Base-by-base conservation (phyloP, 768 basidiomycete species). In the Lactarius indigo region DNA sequence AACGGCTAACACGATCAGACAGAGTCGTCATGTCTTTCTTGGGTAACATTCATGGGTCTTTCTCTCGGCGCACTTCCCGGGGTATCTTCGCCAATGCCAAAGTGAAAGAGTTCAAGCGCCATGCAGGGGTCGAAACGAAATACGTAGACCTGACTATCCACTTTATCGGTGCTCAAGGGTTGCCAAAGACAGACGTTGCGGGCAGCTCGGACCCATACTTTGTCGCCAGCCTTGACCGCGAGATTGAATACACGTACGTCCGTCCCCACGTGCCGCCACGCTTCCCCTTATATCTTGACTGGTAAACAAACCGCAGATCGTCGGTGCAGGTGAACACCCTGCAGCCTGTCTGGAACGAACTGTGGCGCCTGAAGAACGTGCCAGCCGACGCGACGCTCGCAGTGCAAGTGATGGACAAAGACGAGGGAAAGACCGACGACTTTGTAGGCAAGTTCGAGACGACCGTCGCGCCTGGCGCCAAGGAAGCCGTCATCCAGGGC, bases 311-410 rank as follows among this genome's bases (percentile, higher is more conserved):
- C 1, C 18, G 13, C 68, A 92, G 91, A 50, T 92, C 91, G 0
- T 84, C 86, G 0, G 87, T 92, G 12, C 80, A 88, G 70, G 62
- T 75, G 15, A 78, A 84, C 56, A 86, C 85, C 8, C 74, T 86
- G 23, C 70, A 77, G 0, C 91, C 91, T 0, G 86, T 89, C 23
- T 92, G 90, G 90, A 88, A 92, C 71, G 90, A 91, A 72, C 68
- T 79, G 10, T 92, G 91, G 91, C 77, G 78, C 39, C 76, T 92
- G 68, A 88, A 86, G 76, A 91, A 89, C 72, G 90, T 92, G 17
- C 90, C 91, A 0, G 74, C 73, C 5, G 81, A 78, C n/a, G 89
- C 89, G 9, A 79, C 77, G 30, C 75, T 92, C 9, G 74, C 77
- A 5, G 84, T 91, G n/a, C 76, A 83, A 52, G 78, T 92, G n/a